These are phyloP conservation scores for Asterella californica DNA, from an alignment of 225 moss, liverwort and hornwort species.

Conservation along the genomic window DNA sequence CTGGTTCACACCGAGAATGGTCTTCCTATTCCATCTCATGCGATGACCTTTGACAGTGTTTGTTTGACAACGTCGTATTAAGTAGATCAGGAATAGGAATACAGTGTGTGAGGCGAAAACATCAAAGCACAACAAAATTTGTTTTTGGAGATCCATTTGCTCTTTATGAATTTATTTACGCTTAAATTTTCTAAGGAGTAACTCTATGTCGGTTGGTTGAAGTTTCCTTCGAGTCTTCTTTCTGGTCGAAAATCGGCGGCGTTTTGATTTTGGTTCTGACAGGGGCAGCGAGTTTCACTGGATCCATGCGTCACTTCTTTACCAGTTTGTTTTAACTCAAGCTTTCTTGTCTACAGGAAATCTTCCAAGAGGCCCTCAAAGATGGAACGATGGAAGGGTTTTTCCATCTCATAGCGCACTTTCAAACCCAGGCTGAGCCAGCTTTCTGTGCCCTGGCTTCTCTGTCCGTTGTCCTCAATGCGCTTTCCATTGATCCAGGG, in stretches of 20 bases:
- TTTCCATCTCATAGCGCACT: conserved; percentile 54
- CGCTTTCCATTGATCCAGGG: conserved; percentile 51
- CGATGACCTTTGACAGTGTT: no score
- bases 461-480: conserved; percentile 50
- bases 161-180: not conserved
- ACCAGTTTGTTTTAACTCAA: not conserved
- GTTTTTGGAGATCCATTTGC: no score
- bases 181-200: not conserved
- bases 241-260: not conserved
- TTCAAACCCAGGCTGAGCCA: conserved; percentile 53
- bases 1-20: no score
- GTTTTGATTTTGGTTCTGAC: not conserved
- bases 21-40: no score
- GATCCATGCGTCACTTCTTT: not conserved
- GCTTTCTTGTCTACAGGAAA: conserved; percentile 22
- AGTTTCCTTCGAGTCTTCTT: not conserved
- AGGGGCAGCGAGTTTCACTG: not conserved
- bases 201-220: not conserved
- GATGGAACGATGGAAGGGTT: conserved; percentile 60
- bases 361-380: conserved; percentile 47
- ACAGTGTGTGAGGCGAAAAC: no score
- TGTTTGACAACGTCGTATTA: no score
- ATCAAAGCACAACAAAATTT: no score
- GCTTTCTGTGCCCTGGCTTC: conserved; percentile 49
- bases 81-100: no score